These are phyloP conservation scores for Austropuccinia psidii DNA, from an alignment of 1,284 basidiomycete genomes.

Conservation along the genomic window DNA sequence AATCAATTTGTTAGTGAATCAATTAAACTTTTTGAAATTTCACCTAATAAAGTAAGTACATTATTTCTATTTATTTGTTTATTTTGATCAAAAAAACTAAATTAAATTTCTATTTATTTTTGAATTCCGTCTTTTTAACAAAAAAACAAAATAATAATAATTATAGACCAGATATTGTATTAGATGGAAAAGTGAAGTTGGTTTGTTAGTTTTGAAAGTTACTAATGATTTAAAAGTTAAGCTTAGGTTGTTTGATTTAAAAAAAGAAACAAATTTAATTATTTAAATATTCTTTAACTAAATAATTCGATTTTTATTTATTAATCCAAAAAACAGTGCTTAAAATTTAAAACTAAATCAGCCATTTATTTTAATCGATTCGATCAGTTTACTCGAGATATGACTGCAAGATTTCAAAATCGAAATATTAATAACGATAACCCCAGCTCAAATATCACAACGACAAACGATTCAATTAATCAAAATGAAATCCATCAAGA, in stretches of 20 bases:
- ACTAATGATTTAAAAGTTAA: slow-evolving; percentile 20
- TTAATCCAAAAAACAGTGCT: background rate
- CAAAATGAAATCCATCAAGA: no score
- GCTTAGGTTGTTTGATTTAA: background rate
- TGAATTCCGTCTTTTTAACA: background rate
- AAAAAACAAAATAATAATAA: no score
- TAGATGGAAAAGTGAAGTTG: slow-evolving; percentile 10
- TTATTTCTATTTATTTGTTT: background rate
- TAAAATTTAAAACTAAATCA: slow-evolving; percentile 29
- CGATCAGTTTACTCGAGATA: slow-evolving; percentile 4
- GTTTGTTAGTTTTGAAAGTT: slow-evolving; percentile 9
- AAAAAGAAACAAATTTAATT: background rate
- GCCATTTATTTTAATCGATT: slow-evolving; percentile 24
- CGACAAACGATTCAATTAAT: no score
- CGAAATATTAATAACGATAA: no score
- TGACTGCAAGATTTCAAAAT: slow-evolving; percentile 1
- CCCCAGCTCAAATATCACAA: no score
- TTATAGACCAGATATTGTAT: slow-evolving; percentile 23
- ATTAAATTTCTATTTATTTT: background rate
- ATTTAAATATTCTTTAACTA: background rate
- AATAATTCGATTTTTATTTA: background rate
- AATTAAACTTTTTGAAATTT: background rate
- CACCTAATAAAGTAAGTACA: background rate
- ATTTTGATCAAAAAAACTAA: background rate
- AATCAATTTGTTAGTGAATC: background rate